Conservation (phyloP, 2,329 filamentous ascomycete species). For the Arachnomyces sp. region DNA sequence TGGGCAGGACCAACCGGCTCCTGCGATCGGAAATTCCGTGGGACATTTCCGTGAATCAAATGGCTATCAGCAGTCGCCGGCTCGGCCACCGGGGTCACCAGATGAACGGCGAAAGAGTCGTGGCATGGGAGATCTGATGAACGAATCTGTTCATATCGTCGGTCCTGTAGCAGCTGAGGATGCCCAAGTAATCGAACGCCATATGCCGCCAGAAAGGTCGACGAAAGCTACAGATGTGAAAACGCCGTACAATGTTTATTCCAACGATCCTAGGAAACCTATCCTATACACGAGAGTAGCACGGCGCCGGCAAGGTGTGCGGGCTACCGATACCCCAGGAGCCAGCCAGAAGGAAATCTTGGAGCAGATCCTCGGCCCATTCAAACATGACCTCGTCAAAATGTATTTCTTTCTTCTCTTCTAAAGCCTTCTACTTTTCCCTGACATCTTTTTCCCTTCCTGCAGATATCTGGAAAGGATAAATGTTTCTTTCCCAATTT, state of each 20-base stretch:
- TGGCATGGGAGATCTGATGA: constrained; percentile 15
- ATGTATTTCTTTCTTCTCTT: constrained; percentile 35
- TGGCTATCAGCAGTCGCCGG: too few relatives aligned
- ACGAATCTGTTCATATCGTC: constrained; percentile 47
- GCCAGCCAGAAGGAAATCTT: constrained; percentile 47
- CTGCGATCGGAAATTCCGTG: too few relatives aligned
- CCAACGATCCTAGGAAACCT: constrained; percentile 38
- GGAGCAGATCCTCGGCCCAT: constrained; percentile 52
- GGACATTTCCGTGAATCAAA: too few relatives aligned
- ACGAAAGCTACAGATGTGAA: constrained; percentile 31
- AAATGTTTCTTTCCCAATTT: constrained; percentile 53
- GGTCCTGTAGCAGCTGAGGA: constrained; percentile 53
- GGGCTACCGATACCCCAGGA: constrained; percentile 33
- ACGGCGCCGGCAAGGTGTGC: constrained; percentile 40
- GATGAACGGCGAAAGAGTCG: not conserved
- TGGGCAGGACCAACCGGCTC: too few relatives aligned
- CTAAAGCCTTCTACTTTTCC: not conserved
- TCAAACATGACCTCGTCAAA: constrained; percentile 43
- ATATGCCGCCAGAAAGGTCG: constrained; percentile 40
- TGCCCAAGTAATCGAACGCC: constrained; percentile 53
- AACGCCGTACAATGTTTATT: constrained; percentile 44
- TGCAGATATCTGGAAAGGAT: constrained; percentile 47
- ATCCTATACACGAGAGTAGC: constrained; percentile 44
- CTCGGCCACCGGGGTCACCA: too few relatives aligned
- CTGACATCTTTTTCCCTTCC: not conserved